phyloP scores from a whole-genome alignment of 208 protist genomes.

The Phytomonas francai region DNA sequence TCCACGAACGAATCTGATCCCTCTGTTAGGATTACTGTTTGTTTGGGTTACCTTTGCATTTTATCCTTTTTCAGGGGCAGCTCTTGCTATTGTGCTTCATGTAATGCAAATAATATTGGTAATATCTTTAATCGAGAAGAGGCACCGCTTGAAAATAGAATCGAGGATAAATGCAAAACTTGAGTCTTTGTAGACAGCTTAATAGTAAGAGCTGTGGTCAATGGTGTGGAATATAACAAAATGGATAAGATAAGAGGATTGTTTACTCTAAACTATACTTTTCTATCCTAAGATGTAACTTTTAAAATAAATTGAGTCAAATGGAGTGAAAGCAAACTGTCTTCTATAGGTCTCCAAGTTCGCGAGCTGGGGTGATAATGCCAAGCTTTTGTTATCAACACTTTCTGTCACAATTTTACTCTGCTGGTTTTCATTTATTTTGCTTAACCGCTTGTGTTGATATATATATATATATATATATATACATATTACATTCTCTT shows the following conservation, averaged over 20 bases:
- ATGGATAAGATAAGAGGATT: background rate
- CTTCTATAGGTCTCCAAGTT: background rate
- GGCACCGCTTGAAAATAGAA: background rate
- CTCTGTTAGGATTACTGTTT: slow-evolving; percentile 54
- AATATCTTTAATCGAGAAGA: slow-evolving; percentile 26
- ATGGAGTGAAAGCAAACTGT: background rate
- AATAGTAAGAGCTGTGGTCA: background rate
- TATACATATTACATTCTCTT: background rate
- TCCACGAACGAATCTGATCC: slow-evolving; percentile 24
- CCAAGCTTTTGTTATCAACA: background rate
- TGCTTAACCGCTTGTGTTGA: background rate
- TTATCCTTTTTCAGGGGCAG: slow-evolving; percentile 37
- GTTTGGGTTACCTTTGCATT: slow-evolving; percentile 48
- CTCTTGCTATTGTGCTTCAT: slow-evolving; percentile 46
- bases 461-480: background rate
- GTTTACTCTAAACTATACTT: background rate
- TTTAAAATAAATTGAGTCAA: background rate
- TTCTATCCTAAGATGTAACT: background rate
- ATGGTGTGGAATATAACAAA: background rate
- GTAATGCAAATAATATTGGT: slow-evolving; percentile 55
- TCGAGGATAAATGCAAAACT: background rate
- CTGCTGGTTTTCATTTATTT: background rate
- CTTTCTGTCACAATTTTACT: background rate
- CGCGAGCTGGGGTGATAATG: background rate
- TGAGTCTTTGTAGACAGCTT: slow-evolving; percentile 6